Percentiles rank a stretch among this genome's conserved stretches.
Conservation (phyloP, 192 early-diverging fungal genomes). For the Coemansia reversa region DNA sequence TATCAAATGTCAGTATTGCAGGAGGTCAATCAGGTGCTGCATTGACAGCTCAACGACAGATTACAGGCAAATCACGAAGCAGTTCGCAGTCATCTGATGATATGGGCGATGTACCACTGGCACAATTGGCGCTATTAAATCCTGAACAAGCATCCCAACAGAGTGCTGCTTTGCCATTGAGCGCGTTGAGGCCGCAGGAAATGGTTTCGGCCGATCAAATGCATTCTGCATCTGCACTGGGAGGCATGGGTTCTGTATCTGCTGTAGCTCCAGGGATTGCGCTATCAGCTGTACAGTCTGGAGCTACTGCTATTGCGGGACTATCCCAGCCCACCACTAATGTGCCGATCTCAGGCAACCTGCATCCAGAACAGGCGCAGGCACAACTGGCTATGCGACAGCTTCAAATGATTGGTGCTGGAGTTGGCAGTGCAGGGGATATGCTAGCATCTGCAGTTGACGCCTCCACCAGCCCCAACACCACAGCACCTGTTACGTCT, state of each 20-base stretch:
- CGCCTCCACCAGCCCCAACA: neutral
- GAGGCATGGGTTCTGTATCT: too few species aligned
- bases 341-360: conserved; percentile 1
- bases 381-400: conserved; percentile 3
- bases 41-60: neutral
- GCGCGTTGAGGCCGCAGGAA: neutral
- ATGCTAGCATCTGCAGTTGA: neutral
- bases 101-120: conserved; percentile 48
- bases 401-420: neutral
- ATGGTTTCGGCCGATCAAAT: neutral
- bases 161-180: too few species aligned
- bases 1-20: neutral
- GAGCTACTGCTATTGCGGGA: neutral
- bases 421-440: neutral
- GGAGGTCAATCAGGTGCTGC: neutral
- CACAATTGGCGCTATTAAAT: conserved; percentile 30
- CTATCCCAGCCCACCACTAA: too few species aligned
- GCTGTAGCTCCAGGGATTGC: neutral
- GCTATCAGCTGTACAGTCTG: neutral
- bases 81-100: conserved; percentile 45
- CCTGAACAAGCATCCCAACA: neutral
- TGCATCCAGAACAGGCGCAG: neutral
- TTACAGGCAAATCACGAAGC: conserved; percentile 17
- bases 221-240: too few species aligned
- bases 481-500: neutral